Conservation (phyloP, 768 basidiomycete species). For the Calocybe indica region DNA sequence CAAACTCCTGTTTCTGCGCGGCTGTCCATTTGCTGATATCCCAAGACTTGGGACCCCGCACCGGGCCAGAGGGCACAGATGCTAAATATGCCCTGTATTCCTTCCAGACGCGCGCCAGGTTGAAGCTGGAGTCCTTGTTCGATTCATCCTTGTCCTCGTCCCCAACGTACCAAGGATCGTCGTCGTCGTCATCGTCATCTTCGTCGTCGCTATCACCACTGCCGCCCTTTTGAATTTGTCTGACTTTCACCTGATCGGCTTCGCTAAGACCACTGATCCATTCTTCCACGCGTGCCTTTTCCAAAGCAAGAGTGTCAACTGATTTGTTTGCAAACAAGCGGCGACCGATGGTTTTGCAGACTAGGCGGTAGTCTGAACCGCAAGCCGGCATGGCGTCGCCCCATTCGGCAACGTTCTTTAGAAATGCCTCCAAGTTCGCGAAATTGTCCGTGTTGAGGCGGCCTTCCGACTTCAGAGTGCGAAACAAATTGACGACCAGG, state of each 20-base stretch:
- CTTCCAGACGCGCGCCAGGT: constrained; percentile 27
- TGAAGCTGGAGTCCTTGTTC: constrained; percentile 17
- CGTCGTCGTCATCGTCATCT: neutral
- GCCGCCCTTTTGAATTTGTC: constrained; percentile 12
- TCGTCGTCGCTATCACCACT: constrained; percentile 13
- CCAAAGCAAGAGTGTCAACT: constrained; percentile 17
- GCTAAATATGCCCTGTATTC: constrained; percentile 27
- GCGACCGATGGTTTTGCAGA: constrained; percentile 29
- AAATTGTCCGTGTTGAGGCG: constrained; percentile 22
- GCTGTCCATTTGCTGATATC: constrained; percentile 30
- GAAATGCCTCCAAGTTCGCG: constrained; percentile 26
- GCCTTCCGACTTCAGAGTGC: constrained; percentile 21
- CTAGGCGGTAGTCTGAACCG: constrained; percentile 17
- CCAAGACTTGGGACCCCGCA: constrained; percentile 25
- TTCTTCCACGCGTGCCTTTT: constrained; percentile 24
- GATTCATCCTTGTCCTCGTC: constrained; percentile 19
- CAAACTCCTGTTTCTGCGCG: constrained; percentile 22
- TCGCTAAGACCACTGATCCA: constrained; percentile 19
- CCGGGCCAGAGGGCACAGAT: constrained; percentile 16
- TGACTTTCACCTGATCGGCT: constrained; percentile 15
- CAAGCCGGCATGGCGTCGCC: constrained; percentile 15
- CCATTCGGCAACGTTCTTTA: constrained; percentile 20
- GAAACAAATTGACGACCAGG: constrained; percentile 23
- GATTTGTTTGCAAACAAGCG: constrained; percentile 23
- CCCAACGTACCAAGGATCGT: constrained; percentile 22